phyloP scores from a whole-genome alignment of 345 rosid species.

The Microcos paniculata region DNA sequence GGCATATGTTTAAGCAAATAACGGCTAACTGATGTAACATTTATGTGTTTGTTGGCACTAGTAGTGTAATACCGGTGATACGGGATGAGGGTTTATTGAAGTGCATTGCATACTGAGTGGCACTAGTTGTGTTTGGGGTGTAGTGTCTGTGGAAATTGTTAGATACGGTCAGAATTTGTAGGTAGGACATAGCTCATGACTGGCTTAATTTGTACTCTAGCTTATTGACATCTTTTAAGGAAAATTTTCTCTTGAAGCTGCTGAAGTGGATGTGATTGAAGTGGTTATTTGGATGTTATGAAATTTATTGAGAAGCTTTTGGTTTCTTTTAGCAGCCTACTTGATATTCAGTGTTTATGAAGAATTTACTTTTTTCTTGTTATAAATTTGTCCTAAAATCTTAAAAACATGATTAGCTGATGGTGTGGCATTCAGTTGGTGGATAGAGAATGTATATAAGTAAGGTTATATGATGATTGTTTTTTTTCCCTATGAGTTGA shows the following conservation, averaged over 20 bases:
- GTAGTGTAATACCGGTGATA: background rate
- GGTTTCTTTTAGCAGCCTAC: background rate
- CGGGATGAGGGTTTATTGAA: background rate
- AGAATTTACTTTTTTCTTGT: no score
- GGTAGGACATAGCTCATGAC: background rate
- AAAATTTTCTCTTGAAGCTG: background rate
- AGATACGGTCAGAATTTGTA: background rate
- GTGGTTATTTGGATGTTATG: background rate
- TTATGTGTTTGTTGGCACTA: background rate
- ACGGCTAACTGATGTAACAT: background rate
- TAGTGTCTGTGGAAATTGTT: background rate
- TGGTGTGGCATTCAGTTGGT: no score
- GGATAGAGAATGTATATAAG: no score
- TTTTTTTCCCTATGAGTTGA: no score
- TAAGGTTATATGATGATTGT: no score
- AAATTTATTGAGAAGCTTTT: background rate
- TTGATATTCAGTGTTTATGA: background rate
- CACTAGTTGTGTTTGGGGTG: background rate
- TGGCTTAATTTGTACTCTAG: background rate
- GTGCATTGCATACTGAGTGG: background rate
- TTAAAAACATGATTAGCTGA: no score
- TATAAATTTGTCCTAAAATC: no score
- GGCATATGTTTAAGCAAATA: background rate
- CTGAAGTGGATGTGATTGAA: background rate
- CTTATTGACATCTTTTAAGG: background rate